A percentile compares a stretch with the other conserved stretches of the same genome.
phyloP scores from a whole-genome alignment of 1,139 yeast genomes.

The Magnusiomyces suaveolens region DNA sequence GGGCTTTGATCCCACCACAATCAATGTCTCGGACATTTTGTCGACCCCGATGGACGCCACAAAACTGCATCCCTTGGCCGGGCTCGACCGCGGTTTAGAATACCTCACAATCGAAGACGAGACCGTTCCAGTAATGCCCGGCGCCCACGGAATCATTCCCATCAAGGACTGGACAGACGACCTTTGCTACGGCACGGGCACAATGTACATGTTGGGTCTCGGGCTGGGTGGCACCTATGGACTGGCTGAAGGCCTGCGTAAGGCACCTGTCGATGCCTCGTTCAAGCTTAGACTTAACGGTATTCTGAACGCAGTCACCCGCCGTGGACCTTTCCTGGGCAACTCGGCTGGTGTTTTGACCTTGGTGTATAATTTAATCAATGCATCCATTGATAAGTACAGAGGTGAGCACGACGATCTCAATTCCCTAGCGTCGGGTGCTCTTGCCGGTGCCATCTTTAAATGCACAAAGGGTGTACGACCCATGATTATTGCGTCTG shows the following conservation, averaged over 20 bases:
- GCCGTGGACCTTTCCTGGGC: slow-evolving; percentile 92
- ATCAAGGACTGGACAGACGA: slow-evolving; percentile 97
- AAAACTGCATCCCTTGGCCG: slow-evolving; percentile 86
- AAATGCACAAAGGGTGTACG: slow-evolving; percentile 74
- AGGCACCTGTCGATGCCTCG: slow-evolving; percentile 65
- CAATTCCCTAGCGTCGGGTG: slow-evolving; percentile 84
- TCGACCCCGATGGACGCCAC: slow-evolving; percentile 64
- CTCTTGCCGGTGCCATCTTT: slow-evolving; percentile 83
- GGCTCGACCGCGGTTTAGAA: slow-evolving; percentile 75
- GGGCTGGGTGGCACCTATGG: slow-evolving; percentile 88
- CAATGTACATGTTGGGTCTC: slow-evolving; percentile 73
- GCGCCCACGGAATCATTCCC: slow-evolving; percentile 83
- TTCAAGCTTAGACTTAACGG: slow-evolving; percentile 78
- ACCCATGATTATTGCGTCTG: slow-evolving; percentile 85
- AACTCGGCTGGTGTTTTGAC: slow-evolving; percentile 94
- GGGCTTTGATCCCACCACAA: slow-evolving; percentile 56
- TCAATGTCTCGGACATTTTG: slow-evolving; percentile 56
- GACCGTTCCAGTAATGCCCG: slow-evolving; percentile 62
- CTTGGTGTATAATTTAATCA: slow-evolving; percentile 73
- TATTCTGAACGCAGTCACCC: slow-evolving; percentile 80
- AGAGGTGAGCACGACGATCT: slow-evolving; percentile 84
- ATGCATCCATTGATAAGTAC: slow-evolving; percentile 61
- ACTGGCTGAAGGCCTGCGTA: slow-evolving; percentile 69
- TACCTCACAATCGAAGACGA: slow-evolving; percentile 85
- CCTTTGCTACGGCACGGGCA: slow-evolving; percentile 94